A percentile compares a stretch with the other conserved stretches of the same genome.
Evolutionary conservation across 129 eudicot species (phyloP).

Genomic region (Oenanthe sinensis): DNA sequence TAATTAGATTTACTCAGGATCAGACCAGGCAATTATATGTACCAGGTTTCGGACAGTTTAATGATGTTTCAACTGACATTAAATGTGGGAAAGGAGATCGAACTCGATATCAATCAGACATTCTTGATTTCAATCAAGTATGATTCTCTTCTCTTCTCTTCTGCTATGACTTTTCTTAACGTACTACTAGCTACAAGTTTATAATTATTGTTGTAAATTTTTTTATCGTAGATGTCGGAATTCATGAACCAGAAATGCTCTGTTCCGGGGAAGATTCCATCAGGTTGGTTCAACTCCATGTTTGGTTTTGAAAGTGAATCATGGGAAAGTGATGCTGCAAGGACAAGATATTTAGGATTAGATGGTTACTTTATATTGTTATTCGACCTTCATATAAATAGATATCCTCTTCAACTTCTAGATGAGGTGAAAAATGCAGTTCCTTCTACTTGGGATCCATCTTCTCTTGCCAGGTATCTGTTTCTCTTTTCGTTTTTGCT

Average conservation of each 20-base stretch:
- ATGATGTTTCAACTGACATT: slow-evolving; percentile 57
- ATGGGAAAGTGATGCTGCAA: slow-evolving; percentile 81
- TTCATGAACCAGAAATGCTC: slow-evolving; percentile 49
- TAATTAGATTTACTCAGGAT: slow-evolving; percentile 48
- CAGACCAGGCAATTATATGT: slow-evolving; percentile 35
- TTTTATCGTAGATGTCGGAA: slow-evolving; percentile 65
- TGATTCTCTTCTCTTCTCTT: not conserved
- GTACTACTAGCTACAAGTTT: not conserved
- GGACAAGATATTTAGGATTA: slow-evolving; percentile 58
- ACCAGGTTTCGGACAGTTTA: slow-evolving; percentile 62
- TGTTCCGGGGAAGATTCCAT: slow-evolving; percentile 72
- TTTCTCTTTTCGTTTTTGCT: not conserved
- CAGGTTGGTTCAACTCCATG: slow-evolving; percentile 74
- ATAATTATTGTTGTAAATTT: not conserved
- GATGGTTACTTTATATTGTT: slow-evolving; percentile 77
- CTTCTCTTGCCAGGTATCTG: slow-evolving; percentile 71
- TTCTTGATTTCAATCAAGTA: slow-evolving; percentile 80
- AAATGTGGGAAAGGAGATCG: slow-evolving; percentile 93
- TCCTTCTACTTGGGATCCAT: slow-evolving; percentile 87
- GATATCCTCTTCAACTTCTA: slow-evolving; percentile 63
- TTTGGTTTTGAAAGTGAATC: slow-evolving; percentile 77
- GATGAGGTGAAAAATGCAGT: slow-evolving; percentile 70
- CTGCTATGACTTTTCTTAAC: not conserved
- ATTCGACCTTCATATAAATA: slow-evolving; percentile 57
- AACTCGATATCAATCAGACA: slow-evolving; percentile 69